phyloP scores from a whole-genome alignment of 495 filamentous ascomycete species.

The Cryomyces minteri region DNA sequence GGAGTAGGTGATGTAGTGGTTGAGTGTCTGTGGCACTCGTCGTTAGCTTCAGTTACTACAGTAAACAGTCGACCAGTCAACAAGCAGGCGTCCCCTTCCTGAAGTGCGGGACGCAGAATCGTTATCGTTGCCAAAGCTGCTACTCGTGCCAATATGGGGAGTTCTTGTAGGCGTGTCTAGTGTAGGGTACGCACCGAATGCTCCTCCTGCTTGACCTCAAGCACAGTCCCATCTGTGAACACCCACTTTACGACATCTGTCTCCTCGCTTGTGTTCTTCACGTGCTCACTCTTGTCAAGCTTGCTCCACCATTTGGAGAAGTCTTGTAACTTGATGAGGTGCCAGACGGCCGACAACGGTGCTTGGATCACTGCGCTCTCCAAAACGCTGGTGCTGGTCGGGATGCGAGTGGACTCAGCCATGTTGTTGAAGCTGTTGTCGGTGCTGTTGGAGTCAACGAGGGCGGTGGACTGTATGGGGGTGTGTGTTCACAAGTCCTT shows the following conservation, averaged over 20 bases:
- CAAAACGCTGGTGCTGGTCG: conserved; percentile 42
- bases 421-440: too few species aligned
- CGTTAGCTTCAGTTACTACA: not conserved
- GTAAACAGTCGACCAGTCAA: not conserved
- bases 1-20: conserved; percentile 53
- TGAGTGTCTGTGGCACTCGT: conserved; percentile 29
- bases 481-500: too few species aligned
- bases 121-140: too few species aligned
- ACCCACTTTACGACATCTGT: conserved; percentile 46
- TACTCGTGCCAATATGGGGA: too few species aligned
- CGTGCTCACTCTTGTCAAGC: conserved; percentile 32
- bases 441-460: too few species aligned
- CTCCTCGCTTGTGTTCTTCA: conserved; percentile 33
- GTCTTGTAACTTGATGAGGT: conserved; percentile 43
- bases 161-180: not conserved
- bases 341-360: conserved; percentile 42
- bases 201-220: conserved; percentile 56
- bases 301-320: conserved; percentile 42
- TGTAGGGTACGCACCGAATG: conserved; percentile 31
- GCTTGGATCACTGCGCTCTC: conserved; percentile 48
- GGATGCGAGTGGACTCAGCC: conserved; percentile 24
- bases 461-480: too few species aligned
- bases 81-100: not conserved
- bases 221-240: conserved; percentile 40
- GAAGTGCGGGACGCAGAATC: not conserved